Evolutionary conservation across 139 green algal species (phyloP).

Genomic region (Closterium sp.): DNA sequence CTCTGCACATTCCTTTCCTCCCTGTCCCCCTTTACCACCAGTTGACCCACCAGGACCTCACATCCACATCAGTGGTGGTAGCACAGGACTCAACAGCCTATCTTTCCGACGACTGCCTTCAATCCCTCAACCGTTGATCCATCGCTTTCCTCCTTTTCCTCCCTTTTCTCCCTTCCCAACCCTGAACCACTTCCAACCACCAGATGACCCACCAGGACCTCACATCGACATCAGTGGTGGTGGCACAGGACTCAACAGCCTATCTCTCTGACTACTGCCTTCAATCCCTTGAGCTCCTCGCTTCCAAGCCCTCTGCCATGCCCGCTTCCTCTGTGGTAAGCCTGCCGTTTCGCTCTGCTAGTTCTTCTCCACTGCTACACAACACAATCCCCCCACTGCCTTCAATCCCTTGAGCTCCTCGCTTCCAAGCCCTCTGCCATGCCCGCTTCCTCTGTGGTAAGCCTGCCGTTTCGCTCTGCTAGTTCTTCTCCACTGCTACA

Average conservation of each 20-base stretch:
- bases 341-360: too few species aligned
- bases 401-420: background rate
- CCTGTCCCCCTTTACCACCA: background rate
- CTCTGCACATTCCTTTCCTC: too few species aligned
- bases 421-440: background rate
- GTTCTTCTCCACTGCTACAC: too few species aligned
- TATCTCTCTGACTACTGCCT: background rate
- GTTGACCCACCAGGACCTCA: background rate
- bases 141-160: too few species aligned
- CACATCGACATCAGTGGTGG: background rate
- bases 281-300: background rate
- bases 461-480: too few species aligned
- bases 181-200: too few species aligned
- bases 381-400: too few species aligned
- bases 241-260: background rate
- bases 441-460: background rate
- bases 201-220: background rate
- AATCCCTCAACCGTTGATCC: too few species aligned
- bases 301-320: background rate
- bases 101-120: background rate
- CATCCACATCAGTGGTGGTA: background rate
- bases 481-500: too few species aligned
- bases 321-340: background rate
- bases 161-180: too few species aligned
- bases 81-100: background rate